Percentiles rank a stretch among this genome's conserved stretches.
Conservation (phyloP, 202 grass and related monocot species). For the Carex arenaria region DNA sequence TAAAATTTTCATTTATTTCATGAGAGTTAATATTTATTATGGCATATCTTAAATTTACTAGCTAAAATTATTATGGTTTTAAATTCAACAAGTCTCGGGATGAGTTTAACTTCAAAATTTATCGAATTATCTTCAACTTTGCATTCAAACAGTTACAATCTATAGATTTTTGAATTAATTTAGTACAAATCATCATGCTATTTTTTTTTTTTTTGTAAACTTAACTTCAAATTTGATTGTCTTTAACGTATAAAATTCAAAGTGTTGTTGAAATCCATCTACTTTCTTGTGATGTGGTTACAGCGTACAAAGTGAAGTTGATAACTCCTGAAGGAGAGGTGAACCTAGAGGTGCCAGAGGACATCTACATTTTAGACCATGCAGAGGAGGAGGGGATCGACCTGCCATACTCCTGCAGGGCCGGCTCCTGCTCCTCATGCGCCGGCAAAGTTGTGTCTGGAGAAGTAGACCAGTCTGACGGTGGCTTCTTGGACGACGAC, state of each 20-base stretch:
- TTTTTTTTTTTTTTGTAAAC: no score
- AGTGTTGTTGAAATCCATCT: no score
- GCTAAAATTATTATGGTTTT: neutral
- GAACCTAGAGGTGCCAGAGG: constrained; percentile 49
- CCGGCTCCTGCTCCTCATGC: constrained; percentile 78
- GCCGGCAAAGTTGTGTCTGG: constrained; percentile 66
- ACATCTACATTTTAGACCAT: constrained; percentile 67
- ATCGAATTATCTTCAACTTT: no score
- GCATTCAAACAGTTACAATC: no score
- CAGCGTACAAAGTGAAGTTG: constrained; percentile 72
- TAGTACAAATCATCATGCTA: no score
- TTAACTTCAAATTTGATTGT: no score
- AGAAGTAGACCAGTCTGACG: constrained; percentile 60
- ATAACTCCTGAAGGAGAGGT: constrained; percentile 49
- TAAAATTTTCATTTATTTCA: neutral
- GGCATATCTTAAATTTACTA: neutral
- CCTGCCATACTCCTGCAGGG: constrained; percentile 85
- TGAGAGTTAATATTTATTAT: no score
- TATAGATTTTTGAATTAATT: no score
- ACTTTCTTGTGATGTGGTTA: no score
- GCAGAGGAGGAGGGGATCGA: constrained; percentile 66
- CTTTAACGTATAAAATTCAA: no score
- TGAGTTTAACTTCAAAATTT: no score
- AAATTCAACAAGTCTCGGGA: no score
- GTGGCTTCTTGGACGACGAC: constrained; percentile 75